Conservation (phyloP, 257 asterid genomes). For the Haberlea rhodopensis region DNA sequence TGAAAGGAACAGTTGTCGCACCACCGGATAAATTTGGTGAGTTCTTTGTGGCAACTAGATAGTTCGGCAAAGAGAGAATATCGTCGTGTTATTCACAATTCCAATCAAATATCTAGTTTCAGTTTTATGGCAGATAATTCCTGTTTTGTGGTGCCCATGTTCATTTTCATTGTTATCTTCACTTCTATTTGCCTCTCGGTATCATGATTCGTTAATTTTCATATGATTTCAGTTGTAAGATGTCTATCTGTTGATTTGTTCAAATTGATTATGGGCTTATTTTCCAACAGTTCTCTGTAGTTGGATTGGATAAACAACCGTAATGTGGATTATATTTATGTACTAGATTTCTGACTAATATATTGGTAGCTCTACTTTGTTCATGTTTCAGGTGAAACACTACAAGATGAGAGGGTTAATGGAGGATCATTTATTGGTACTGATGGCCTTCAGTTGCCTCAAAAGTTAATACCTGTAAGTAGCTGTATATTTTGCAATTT, state of each 20-base stretch:
- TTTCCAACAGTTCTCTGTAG: conserved; percentile 8
- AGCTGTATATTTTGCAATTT: conserved; percentile 13
- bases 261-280: conserved; percentile 15
- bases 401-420: conserved; percentile 91
- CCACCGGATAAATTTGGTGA: conserved; percentile 98
- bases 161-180: background rate
- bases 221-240: background rate
- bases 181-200: conserved; percentile 15
- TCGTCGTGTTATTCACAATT: conserved; percentile 20
- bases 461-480: conserved; percentile 88
- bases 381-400: conserved; percentile 73
- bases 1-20: conserved; percentile 95
- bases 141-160: background rate
- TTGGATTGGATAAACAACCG: conserved; percentile 20
- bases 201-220: background rate
- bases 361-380: conserved; percentile 8
- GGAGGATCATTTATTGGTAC: conserved; percentile 89
- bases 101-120: conserved; percentile 12
- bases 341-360: background rate
- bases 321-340: conserved; percentile 19
- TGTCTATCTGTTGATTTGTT: conserved; percentile 18
- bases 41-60: conserved; percentile 22
- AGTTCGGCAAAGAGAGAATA: background rate
- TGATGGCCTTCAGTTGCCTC: conserved; percentile 94
- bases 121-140: conserved; percentile 1